Conservation (phyloP, 176 grass and related monocot species). For the Raddia guianensis region DNA sequence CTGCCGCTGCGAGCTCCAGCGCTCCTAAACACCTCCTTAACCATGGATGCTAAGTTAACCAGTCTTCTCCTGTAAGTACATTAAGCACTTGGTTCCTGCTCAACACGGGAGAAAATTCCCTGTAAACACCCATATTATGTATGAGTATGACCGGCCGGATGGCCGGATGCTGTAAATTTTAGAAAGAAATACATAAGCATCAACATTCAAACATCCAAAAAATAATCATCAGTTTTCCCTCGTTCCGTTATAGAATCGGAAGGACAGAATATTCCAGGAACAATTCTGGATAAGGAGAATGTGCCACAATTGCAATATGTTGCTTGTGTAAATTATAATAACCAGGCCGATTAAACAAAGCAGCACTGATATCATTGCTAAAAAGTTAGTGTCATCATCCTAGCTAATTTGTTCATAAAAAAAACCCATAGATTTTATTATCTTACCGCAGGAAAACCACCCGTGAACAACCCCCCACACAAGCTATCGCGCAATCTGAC, state of each 20-base stretch:
- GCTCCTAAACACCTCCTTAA: no score
- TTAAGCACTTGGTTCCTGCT: no score
- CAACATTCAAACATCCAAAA: constrained; percentile 2
- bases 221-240: not conserved
- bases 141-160: no score
- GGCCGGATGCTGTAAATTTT: not conserved
- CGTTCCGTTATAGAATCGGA: not conserved
- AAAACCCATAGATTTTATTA: constrained; percentile 33
- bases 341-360: constrained; percentile 15
- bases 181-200: not conserved
- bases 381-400: constrained; percentile 29
- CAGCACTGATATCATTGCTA: constrained; percentile 16
- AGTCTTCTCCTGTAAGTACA: no score
- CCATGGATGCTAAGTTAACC: no score
- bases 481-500: not conserved
- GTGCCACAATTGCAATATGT: not conserved
- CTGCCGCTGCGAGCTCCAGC: no score
- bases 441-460: constrained; percentile 30
- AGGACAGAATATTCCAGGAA: constrained; percentile 18
- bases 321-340: not conserved
- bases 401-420: constrained; percentile 28
- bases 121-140: no score
- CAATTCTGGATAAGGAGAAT: constrained; percentile 2
- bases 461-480: constrained; percentile 29
- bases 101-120: no score